These are phyloP conservation scores for Suzukiozyma palmioleophila DNA, from an alignment of 1,139 yeast genomes.

Conservation along the genomic window DNA sequence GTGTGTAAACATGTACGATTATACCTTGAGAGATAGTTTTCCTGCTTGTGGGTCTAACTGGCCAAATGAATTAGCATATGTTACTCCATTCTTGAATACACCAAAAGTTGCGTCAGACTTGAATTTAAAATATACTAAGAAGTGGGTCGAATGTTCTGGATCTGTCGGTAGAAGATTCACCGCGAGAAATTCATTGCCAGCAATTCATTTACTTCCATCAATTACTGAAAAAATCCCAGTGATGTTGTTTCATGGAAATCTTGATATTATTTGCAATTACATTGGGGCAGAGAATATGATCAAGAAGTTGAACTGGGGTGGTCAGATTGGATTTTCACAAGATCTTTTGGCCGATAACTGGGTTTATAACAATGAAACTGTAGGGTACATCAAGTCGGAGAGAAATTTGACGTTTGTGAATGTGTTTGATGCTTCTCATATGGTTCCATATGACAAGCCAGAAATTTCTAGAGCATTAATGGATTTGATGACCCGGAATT, in stretches of 20 bases:
- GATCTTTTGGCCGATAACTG: constrained; percentile 38
- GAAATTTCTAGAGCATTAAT: constrained; percentile 65
- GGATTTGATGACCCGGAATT: constrained; percentile 43
- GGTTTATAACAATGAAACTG: constrained; percentile 43
- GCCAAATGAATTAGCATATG: constrained; percentile 71
- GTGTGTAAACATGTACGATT: constrained; percentile 84
- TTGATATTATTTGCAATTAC: constrained; percentile 85
- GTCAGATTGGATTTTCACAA: constrained; percentile 51
- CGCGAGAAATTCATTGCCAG: constrained; percentile 53
- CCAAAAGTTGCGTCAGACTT: constrained; percentile 56
- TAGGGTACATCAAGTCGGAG: constrained; percentile 53
- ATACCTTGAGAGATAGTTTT: constrained; percentile 60
- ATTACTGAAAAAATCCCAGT: constrained; percentile 60
- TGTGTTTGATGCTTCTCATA: constrained; percentile 77
- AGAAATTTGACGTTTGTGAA: constrained; percentile 76
- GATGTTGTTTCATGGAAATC: constrained; percentile 79
- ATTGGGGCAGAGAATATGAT: constrained; percentile 71
- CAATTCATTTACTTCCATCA: constrained; percentile 62
- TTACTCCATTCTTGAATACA: constrained; percentile 56
- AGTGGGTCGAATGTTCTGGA: constrained; percentile 77
- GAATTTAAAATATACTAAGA: constrained; percentile 40
- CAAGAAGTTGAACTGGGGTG: constrained; percentile 63
- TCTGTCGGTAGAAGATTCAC: constrained; percentile 50
- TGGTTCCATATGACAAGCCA: constrained; percentile 90
- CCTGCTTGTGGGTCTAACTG: constrained; percentile 94